Evolutionary conservation across 306 rosid genomes (phyloP).

Genomic region (Datisca glomerata): DNA sequence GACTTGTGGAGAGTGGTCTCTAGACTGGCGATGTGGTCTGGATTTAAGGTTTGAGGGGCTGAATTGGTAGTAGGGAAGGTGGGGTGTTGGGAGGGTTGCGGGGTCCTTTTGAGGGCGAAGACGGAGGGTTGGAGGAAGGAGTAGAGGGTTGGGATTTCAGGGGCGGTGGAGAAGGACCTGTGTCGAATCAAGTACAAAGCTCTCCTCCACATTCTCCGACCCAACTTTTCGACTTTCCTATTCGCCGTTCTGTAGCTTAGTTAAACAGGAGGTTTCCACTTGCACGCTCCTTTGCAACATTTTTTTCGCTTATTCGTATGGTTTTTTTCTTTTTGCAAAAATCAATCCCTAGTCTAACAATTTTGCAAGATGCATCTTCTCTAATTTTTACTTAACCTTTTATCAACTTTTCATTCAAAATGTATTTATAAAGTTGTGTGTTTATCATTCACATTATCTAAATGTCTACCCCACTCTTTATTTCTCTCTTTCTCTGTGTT

Average conservation of each 20-base stretch:
- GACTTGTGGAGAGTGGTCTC: constrained; percentile 63
- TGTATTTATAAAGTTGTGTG: too few relatives aligned
- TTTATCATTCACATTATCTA: too few relatives aligned
- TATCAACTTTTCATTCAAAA: too few relatives aligned
- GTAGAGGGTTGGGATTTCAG: constrained; percentile 50
- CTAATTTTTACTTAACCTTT: too few relatives aligned
- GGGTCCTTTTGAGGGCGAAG: constrained; percentile 39
- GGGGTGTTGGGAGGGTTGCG: constrained; percentile 13
- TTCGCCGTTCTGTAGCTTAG: constrained; percentile 3
- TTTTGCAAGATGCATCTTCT: too few relatives aligned
- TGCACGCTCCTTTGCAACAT: constrained; percentile 1
- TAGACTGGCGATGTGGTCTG: constrained; percentile 24
- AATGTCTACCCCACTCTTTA: too few relatives aligned
- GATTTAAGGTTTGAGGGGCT: constrained; percentile 27
- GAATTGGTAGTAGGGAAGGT: constrained; percentile 19
- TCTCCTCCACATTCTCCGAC: constrained; percentile 33
- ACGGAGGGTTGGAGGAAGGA: constrained; percentile 86
- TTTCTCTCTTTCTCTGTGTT: too few relatives aligned
- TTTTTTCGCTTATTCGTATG: too few relatives aligned
- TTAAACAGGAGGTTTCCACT: too few relatives aligned
- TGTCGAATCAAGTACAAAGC: constrained; percentile 15
- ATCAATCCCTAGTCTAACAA: too few relatives aligned
- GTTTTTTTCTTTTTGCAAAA: too few relatives aligned
- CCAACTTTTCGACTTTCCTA: not conserved
- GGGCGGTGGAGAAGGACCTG: constrained; percentile 34